These are phyloP conservation scores for Wickerhamomyces ciferrii DNA, from an alignment of 805 yeast genomes.

Conservation along the genomic window DNA sequence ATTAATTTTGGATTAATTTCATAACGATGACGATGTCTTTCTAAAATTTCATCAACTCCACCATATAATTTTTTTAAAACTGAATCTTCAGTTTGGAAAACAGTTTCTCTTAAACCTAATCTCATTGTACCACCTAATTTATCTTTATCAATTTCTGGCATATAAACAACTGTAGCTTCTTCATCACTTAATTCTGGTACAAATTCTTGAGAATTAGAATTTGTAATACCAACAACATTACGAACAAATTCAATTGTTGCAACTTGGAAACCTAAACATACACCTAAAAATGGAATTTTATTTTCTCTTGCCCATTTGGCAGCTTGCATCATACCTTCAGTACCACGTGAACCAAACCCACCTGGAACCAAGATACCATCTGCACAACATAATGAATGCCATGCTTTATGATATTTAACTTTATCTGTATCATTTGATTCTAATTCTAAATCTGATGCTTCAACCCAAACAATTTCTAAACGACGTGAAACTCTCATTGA, in stretches of 20 bases:
- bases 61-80: conserved; percentile 77
- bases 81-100: conserved; percentile 66
- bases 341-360: conserved; percentile 96
- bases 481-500: conserved; percentile 85
- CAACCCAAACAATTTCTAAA: conserved; percentile 93
- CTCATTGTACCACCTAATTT: conserved; percentile 99
- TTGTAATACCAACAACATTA: conserved; percentile 61
- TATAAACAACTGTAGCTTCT: conserved; percentile 79
- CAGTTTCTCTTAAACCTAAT: conserved; percentile 88
- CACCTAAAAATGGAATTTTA: conserved; percentile 91
- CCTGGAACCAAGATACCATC: conserved; percentile 98
- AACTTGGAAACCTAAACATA: conserved; percentile 94
- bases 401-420: conserved; percentile 85
- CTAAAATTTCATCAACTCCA: conserved; percentile 59
- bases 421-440: conserved; percentile 58
- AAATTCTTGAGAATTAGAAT: conserved; percentile 82
- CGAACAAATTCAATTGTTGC: conserved; percentile 94
- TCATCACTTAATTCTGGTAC: conserved; percentile 55
- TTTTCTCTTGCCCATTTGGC: conserved; percentile 98
- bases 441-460: conserved; percentile 84
- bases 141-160: conserved; percentile 97
- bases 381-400: conserved; percentile 90
- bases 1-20: conserved; percentile 90
- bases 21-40: conserved; percentile 98
- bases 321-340: conserved; percentile 96